A percentile compares a stretch with the other conserved stretches of the same genome.
These are phyloP conservation scores for Penicillium robsamsonii DNA, from an alignment of 495 filamentous ascomycete genomes.

Conservation along the genomic window DNA sequence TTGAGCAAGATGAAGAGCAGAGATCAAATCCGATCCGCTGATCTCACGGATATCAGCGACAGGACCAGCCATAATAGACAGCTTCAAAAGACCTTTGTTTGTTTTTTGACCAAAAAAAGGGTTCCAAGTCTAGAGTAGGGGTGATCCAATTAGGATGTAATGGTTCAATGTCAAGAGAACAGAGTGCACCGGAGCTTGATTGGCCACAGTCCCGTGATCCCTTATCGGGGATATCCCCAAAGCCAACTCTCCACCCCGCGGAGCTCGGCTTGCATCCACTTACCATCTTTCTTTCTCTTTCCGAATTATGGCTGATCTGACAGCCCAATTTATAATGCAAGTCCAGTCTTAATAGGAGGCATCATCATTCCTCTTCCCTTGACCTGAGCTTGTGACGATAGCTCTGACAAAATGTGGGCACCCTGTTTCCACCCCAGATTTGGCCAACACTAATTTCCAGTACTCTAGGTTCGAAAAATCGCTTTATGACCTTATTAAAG, in stretches of 20 bases:
- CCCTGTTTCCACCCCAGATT: slow-evolving; percentile 2
- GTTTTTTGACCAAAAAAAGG: neutral
- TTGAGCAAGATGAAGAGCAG: slow-evolving; percentile 70
- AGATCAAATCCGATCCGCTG: slow-evolving; percentile 40
- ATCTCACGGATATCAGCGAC: slow-evolving; percentile 15
- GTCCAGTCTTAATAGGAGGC: neutral
- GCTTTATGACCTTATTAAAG: slow-evolving; percentile 96
- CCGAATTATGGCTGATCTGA: neutral
- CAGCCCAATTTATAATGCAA: neutral
- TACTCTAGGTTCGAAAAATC: slow-evolving; percentile 91
- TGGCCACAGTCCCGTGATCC: slow-evolving; percentile 25
- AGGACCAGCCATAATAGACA: slow-evolving; percentile 20
- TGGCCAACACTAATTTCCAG: slow-evolving; percentile 7
- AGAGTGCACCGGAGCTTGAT: slow-evolving; percentile 3
- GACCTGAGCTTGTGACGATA: neutral
- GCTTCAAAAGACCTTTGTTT: neutral
- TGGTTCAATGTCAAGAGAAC: neutral
- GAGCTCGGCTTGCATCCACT: slow-evolving; percentile 7
- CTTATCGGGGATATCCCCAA: slow-evolving; percentile 19
- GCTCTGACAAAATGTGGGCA: slow-evolving; percentile 13
- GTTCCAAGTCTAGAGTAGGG: neutral
- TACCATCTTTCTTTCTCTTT: neutral
- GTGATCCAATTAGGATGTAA: neutral
- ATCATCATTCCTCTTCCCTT: neutral
- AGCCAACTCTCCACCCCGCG: slow-evolving; percentile 12